Evolutionary conservation across 805 yeast genomes (phyloP).

Genomic region (Diddensiella caesifluorescens): DNA sequence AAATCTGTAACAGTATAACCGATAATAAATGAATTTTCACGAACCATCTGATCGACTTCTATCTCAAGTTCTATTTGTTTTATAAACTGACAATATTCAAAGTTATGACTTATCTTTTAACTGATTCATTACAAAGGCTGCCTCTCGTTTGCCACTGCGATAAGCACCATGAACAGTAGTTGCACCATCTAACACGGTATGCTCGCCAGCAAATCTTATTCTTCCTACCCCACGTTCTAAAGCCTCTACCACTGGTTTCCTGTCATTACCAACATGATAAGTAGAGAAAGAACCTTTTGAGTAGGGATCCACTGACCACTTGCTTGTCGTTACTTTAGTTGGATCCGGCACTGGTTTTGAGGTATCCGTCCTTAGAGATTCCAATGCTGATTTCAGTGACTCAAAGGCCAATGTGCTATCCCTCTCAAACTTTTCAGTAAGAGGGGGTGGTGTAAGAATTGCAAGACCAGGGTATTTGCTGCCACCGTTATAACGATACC

Average conservation of each 20-base stretch:
- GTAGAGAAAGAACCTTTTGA: slow-evolving; percentile 77
- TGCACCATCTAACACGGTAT: slow-evolving; percentile 76
- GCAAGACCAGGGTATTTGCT: slow-evolving; percentile 47
- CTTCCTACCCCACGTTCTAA: slow-evolving; percentile 53
- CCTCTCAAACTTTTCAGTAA: slow-evolving; percentile 53
- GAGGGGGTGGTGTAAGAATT: slow-evolving; percentile 65
- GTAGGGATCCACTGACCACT: slow-evolving; percentile 70
- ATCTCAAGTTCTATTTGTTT: too few relatives aligned
- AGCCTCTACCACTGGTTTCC: slow-evolving; percentile 31
- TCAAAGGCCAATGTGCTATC: slow-evolving; percentile 52
- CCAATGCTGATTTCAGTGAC: slow-evolving; percentile 48
- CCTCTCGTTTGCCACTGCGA: slow-evolving; percentile 64
- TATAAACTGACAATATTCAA: too few relatives aligned
- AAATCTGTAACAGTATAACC: too few relatives aligned
- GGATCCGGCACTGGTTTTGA: slow-evolving; percentile 35
- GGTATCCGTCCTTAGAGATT: slow-evolving; percentile 26
- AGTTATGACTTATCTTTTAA: too few relatives aligned
- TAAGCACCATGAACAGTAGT: slow-evolving; percentile 94
- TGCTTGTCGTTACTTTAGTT: slow-evolving; percentile 39
- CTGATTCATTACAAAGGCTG: slow-evolving; percentile 21
- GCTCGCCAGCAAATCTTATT: slow-evolving; percentile 87
- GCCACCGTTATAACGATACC: slow-evolving; percentile 39
- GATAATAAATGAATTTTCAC: too few relatives aligned
- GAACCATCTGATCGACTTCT: too few relatives aligned
- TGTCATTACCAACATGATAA: slow-evolving; percentile 13